Base-by-base conservation (phyloP, 129 eudicot species). In the Cynara cardunculus region DNA sequence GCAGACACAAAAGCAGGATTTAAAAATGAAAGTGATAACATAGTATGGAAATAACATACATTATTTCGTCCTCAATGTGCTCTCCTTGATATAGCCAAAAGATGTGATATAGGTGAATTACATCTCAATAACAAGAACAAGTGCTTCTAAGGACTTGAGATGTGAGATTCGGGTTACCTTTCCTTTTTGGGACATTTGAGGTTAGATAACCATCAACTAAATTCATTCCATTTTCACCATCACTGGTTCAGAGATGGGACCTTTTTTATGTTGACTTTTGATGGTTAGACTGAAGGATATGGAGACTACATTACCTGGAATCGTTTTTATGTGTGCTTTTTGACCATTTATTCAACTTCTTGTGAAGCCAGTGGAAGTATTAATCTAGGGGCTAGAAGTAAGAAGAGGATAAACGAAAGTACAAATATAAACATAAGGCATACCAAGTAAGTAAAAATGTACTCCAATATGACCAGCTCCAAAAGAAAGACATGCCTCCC, bases 401-500 rank as follows among this genome's bases (percentile, higher is more conserved):
- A n/a, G 56, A 21, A 76, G 21, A 76, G 13, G 19, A 76, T 12
- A 13, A 8, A 56, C 77, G 27, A 31, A 34, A 12, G 26, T 19
- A 19, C 34, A 84, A 0, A 64, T 7, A 72, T 8, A 65, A 31
- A 73, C 71, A 35, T 25, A 34, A 25, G 69, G 53, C 88, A 46
- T 89, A 94, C 98, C 97, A 92, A 44, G 98, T 92, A 34, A 94
- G 96, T 76, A 92, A 79, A 80, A 94, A 94, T 49, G 98, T 92
- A 75, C 98, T 94, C 98, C 98, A 94, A 84, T 94, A 94, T 53
- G 97, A 92, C 96, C 93, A 92, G 74, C 89, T 90, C 97, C 96
- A 94, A 77, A 90, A 92, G 94, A 94, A 86, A 82, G 92, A 89
- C 49, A 94, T 68, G 19, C 88, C 96, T 65, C 85, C 78, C 35